phyloP scores from a whole-genome alignment of 495 filamentous ascomycete species.

The Xylaria curta region DNA sequence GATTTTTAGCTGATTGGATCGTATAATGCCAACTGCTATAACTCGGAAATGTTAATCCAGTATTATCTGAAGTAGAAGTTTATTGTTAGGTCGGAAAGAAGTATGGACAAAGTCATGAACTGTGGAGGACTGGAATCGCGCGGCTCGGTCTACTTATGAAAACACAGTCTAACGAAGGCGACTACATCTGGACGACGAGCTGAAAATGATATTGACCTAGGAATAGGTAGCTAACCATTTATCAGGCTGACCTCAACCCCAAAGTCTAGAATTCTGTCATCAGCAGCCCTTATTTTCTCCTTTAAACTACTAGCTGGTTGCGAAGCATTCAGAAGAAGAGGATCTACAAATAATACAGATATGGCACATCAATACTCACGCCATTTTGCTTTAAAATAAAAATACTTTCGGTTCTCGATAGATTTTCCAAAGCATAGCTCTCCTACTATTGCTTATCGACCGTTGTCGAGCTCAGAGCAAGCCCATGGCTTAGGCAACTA shows the following conservation, averaged over 20 bases:
- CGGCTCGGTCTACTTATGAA: not conserved
- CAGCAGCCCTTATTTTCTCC: not conserved
- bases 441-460: not conserved
- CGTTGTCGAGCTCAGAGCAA: not conserved
- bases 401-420: not conserved
- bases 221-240: not conserved
- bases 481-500: not conserved
- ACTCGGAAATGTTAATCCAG: not conserved
- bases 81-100: not conserved
- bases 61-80: not conserved
- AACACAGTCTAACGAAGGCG: not conserved
- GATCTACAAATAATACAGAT: not conserved
- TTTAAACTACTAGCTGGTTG: not conserved
- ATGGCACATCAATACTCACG: not conserved
- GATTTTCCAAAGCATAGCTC: not conserved
- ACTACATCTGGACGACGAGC: not conserved
- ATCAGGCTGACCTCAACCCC: not conserved
- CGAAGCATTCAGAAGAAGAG: not conserved
- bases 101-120: not conserved
- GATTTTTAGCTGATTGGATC: not conserved
- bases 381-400: not conserved
- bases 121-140: not conserved
- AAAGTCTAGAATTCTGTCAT: not conserved
- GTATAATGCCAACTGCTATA: not conserved
- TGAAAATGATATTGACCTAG: not conserved